These are phyloP conservation scores for Tolypocladium ovalisporum DNA, from an alignment of 2,329 filamentous ascomycete genomes.

Conservation along the genomic window DNA sequence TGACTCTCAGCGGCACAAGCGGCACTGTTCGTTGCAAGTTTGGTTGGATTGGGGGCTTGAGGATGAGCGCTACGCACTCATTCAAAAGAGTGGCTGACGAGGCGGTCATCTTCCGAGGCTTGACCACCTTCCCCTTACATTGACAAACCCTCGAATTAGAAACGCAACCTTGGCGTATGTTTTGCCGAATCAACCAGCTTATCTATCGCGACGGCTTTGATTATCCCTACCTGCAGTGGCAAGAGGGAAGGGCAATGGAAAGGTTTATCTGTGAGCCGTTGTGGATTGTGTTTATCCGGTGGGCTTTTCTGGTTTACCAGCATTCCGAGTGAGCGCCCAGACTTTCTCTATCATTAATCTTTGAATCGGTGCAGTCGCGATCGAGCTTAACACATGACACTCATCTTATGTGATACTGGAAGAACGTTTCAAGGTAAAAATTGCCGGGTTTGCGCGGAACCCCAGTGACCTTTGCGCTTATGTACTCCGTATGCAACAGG, in stretches of 20 bases:
- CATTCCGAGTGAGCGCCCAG: background rate
- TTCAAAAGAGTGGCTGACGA: background rate
- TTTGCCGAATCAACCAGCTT: background rate
- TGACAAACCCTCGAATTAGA: background rate
- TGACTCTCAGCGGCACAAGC: background rate
- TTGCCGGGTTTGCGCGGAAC: background rate
- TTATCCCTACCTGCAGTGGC: too few relatives aligned
- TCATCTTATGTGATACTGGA: background rate
- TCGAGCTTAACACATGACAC: background rate
- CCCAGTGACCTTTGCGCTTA: background rate
- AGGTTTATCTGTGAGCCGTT: too few relatives aligned
- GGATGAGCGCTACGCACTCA: background rate
- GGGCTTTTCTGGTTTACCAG: too few relatives aligned
- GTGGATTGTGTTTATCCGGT: too few relatives aligned
- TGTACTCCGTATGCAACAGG: background rate
- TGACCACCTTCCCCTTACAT: background rate
- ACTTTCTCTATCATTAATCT: background rate
- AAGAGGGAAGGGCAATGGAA: too few relatives aligned
- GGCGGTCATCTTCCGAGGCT: background rate
- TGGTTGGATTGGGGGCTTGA: background rate
- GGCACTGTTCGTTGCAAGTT: background rate
- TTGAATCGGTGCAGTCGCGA: too few relatives aligned
- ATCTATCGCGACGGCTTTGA: background rate
- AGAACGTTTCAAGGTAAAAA: background rate
- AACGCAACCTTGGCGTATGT: background rate